phyloP scores from a whole-genome alignment of 2,329 filamentous ascomycete species.

The Fusarium sp. region DNA sequence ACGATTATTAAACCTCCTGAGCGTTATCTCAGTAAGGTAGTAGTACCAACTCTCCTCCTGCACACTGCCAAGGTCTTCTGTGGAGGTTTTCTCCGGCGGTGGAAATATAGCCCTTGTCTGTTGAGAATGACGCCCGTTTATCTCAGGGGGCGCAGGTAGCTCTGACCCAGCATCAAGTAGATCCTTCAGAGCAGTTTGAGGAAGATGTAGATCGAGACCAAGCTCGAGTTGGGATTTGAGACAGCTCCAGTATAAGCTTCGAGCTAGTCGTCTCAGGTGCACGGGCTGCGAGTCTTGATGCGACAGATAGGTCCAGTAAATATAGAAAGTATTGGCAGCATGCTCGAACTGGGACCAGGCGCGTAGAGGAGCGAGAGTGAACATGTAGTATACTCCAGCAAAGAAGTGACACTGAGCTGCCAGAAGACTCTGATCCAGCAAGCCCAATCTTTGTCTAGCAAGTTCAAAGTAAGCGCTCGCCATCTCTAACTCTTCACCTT shows the following conservation, averaged over 20 bases:
- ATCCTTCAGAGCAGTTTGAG: background rate
- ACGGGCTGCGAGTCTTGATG: background rate
- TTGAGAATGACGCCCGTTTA: background rate
- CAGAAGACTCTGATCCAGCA: background rate
- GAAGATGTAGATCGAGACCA: background rate
- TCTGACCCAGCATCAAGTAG: background rate
- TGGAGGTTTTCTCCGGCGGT: rapidly evolving
- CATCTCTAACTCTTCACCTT: background rate
- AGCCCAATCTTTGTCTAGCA: background rate
- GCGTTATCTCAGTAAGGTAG: background rate
- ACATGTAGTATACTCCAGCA: background rate
- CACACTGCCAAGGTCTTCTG: background rate
- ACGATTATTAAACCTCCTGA: background rate
- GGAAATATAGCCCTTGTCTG: background rate
- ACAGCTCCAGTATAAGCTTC: background rate
- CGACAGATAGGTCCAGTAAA: background rate
- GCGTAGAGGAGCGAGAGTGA: background rate
- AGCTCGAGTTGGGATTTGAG: background rate
- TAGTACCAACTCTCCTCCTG: background rate
- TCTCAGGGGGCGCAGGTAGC: background rate
- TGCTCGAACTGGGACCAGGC: background rate
- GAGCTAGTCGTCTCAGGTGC: background rate
- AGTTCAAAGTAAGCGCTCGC: background rate
- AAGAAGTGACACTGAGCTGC: background rate
- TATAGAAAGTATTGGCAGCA: background rate